Evolutionary conservation across 305 asterid species (phyloP).

Genomic region (Coffea humblotiana): DNA sequence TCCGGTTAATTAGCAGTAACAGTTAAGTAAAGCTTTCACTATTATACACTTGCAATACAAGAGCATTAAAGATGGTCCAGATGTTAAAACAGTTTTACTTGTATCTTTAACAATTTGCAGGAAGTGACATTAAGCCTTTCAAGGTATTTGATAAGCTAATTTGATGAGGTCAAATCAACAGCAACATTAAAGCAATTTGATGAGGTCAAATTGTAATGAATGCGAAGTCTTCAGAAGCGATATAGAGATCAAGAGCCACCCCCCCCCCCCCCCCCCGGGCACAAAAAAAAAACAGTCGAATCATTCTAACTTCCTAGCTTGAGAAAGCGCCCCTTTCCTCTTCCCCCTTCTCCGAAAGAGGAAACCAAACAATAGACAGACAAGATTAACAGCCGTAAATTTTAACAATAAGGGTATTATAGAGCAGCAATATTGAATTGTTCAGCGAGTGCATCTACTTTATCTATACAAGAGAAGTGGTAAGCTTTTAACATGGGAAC

Average conservation of each 20-base stretch:
- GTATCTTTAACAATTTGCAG: background rate
- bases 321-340: background rate
- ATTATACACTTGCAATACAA: background rate
- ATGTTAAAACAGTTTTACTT: background rate
- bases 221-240: background rate
- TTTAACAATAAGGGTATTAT: no score
- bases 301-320: no score
- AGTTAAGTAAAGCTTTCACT: background rate
- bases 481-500: background rate
- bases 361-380: no score
- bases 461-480: no score
- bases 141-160: background rate
- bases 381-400: background rate
- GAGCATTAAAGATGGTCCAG: background rate
- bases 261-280: no score
- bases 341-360: background rate
- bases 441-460: no score
- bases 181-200: background rate
- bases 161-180: background rate
- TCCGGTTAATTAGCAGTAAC: slow-evolving; percentile 13
- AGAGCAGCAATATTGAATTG: no score
- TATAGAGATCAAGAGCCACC: background rate
- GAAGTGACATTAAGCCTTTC: background rate
- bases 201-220: no score
- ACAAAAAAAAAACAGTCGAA: no score